These are phyloP conservation scores for Allium sativum DNA, from an alignment of 106 monocot genomes.

Conservation along the genomic window DNA sequence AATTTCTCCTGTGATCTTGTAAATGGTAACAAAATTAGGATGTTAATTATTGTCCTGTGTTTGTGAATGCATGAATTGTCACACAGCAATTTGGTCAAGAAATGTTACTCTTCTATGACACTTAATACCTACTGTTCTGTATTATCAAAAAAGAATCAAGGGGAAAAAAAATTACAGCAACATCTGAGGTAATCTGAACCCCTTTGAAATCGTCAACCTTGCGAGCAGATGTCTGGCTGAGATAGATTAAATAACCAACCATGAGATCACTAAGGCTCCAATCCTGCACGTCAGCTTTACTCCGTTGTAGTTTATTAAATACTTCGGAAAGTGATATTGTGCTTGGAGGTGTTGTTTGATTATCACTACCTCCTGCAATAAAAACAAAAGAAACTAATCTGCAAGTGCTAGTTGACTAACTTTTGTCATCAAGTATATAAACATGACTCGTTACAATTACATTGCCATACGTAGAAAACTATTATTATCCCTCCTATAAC, in stretches of 20 bases:
- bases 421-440: not conserved
- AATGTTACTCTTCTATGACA: no score
- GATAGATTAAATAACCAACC: slow-evolving; percentile 81
- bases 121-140: not conserved
- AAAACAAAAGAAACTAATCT: not conserved
- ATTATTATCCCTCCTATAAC: not conserved
- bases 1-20: no score
- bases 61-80: no score
- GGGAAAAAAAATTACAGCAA: slow-evolving; percentile 38
- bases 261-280: slow-evolving; percentile 95
- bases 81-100: no score
- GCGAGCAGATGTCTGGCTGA: slow-evolving; percentile 57
- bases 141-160: not conserved
- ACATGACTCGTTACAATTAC: not conserved
- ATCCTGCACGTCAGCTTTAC: slow-evolving; percentile 66
- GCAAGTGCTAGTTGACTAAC: not conserved
- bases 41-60: no score
- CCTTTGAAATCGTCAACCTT: slow-evolving; percentile 63
- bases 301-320: slow-evolving; percentile 57
- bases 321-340: slow-evolving; percentile 61
- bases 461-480: not conserved
- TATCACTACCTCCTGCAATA: slow-evolving; percentile 36
- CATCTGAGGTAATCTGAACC: slow-evolving; percentile 56
- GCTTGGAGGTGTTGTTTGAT: slow-evolving; percentile 26
- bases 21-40: no score